Base-by-base conservation (phyloP, 2,329 filamentous ascomycete species). In the Eutypa lata region DNA sequence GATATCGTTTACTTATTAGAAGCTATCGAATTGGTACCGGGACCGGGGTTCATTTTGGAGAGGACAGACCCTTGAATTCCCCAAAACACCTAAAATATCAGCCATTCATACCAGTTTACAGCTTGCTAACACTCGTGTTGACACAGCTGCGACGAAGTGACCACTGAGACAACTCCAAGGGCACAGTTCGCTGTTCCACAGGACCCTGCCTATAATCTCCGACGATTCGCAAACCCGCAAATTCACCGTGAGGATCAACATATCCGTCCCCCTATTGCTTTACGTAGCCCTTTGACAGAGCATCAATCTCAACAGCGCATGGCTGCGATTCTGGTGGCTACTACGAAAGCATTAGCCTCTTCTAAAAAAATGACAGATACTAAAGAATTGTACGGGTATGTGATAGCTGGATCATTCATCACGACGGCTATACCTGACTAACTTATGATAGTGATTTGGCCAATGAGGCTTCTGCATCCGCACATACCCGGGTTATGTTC, bases 251-350 rank as follows among this genome's bases (percentile, higher is more conserved):
- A 64, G 24, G 63, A 64, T 54, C 54, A 56, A n/a, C 21, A 57
- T 42, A 50, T 64, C 35, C 58, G 62, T 28, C 57, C 60, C 6
- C 53, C 58, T 14, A 58, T 58, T 22, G 28, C 52, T 13, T 57
- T 59, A 21, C 55, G 58, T 14, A 53, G 56, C 16, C 62, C 64
- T 11, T 61, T 65, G 19, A 65, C 62, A 21, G 63, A 64, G 53
- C 56, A 56, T 2, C 58, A 67, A 42, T 63, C 64, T n/a, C 55
- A 59, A 31, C 55, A 56, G 38, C 64, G 64, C 26, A 67, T 67
- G 63, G 52, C 61, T 21, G 48, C 50, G 1, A 64, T 66, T 28
- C n/a, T 65, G 14, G 53, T 52, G 13, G 53, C 58, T 10, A 52
- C 58, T 22, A 38, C 44, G 14, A 52, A 52, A 21, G 48, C 53